phyloP scores from a whole-genome alignment of 108 stramenopile genomes.

The Nannochloropsis gaditana region DNA sequence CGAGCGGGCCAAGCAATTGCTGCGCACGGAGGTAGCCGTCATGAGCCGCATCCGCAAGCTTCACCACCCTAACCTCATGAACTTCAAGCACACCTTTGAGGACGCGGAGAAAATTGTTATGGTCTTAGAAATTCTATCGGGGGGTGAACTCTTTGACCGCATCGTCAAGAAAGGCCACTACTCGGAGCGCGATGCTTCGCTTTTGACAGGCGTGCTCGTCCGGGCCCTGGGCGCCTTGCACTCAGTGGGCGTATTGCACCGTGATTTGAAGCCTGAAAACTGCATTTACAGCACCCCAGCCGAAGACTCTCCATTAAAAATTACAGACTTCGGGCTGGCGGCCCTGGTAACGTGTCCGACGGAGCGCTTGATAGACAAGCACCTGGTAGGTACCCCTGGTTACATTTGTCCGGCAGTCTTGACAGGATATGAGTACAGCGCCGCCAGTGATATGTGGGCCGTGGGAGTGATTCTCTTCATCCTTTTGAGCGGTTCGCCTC shows the following conservation, averaged over 20 bases:
- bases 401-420: slow-evolving; percentile 53
- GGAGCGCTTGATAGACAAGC: background rate
- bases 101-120: slow-evolving; percentile 43
- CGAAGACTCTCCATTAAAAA: slow-evolving; percentile 32
- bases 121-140: slow-evolving; percentile 74
- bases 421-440: slow-evolving; percentile 26
- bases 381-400: slow-evolving; percentile 44
- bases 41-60: slow-evolving; percentile 18
- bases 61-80: slow-evolving; percentile 32
- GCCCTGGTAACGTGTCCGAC: slow-evolving; percentile 18
- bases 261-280: slow-evolving; percentile 52
- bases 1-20: slow-evolving; percentile 4
- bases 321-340: slow-evolving; percentile 50
- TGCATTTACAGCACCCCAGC: slow-evolving; percentile 22
- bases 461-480: slow-evolving; percentile 49
- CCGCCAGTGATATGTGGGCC: slow-evolving; percentile 43
- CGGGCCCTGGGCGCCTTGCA: slow-evolving; percentile 38
- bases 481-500: slow-evolving; percentile 39
- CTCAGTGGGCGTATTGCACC: slow-evolving; percentile 32
- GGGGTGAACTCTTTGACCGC: slow-evolving; percentile 88
- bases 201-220: slow-evolving; percentile 27
- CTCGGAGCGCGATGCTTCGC: slow-evolving; percentile 64
- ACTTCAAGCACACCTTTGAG: slow-evolving; percentile 25
- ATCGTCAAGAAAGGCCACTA: slow-evolving; percentile 71
- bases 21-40: background rate